A percentile compares a stretch with the other conserved stretches of the same genome.
Evolutionary conservation across 768 basidiomycete species (phyloP).

Genomic region (Postia placenta): DNA sequence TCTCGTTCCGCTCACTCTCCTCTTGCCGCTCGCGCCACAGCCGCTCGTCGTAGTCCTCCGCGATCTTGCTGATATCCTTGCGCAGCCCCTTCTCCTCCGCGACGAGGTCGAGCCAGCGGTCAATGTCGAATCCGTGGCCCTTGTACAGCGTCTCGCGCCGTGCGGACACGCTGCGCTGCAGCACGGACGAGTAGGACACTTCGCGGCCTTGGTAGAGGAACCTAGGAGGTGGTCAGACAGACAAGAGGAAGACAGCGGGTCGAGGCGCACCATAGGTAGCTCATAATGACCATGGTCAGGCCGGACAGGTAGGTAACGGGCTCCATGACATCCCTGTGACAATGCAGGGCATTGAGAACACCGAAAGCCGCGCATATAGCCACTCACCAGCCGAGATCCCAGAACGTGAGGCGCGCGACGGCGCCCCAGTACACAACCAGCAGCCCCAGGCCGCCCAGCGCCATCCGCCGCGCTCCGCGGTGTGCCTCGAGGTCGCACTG

Average conservation of each 20-base stretch:
- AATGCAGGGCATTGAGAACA: neutral
- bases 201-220: slow-evolving; percentile 57
- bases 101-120: slow-evolving; percentile 49
- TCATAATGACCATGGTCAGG: slow-evolving; percentile 52
- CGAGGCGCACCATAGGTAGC: slow-evolving; percentile 48
- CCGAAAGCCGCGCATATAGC: neutral
- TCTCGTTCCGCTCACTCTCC: slow-evolving; percentile 13
- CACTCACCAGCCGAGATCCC: slow-evolving; percentile 47
- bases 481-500: slow-evolving; percentile 52
- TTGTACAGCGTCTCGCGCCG: slow-evolving; percentile 52
- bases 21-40: slow-evolving; percentile 22
- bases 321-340: slow-evolving; percentile 57
- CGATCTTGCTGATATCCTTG: slow-evolving; percentile 50
- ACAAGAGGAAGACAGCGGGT: too few relatives aligned
- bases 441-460: slow-evolving; percentile 51
- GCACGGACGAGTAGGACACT: slow-evolving; percentile 59
- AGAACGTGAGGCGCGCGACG: slow-evolving; percentile 60
- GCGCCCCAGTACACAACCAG: slow-evolving; percentile 59
- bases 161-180: slow-evolving; percentile 52
- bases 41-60: slow-evolving; percentile 52
- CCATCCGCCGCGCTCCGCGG: slow-evolving; percentile 49
- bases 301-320: slow-evolving; percentile 65
- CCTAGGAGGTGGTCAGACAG: slow-evolving; percentile 27
- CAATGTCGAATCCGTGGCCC: slow-evolving; percentile 53
- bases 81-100: slow-evolving; percentile 43